Percentiles rank a stretch among this genome's conserved stretches.
Conservation (phyloP, 2,329 filamentous ascomycete genomes). For the Epichloe amarillans region DNA sequence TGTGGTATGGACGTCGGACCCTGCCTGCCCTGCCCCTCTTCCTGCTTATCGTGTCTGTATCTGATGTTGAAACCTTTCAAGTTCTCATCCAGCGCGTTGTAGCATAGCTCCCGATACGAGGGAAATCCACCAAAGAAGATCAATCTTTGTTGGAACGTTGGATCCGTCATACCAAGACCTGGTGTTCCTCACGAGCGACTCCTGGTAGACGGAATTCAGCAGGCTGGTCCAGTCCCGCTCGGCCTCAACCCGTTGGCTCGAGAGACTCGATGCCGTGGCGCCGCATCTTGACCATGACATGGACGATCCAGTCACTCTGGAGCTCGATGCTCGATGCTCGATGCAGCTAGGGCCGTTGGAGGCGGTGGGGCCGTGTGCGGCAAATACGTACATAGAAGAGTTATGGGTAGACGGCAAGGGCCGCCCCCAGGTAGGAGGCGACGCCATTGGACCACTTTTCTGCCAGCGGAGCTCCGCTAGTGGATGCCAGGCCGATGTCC, state of each 20-base stretch:
- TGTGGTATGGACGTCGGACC: no score
- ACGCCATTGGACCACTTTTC: neutral
- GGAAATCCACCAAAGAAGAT: neutral
- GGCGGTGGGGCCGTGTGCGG: constrained; percentile 7
- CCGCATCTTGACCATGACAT: neutral
- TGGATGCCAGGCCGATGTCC: neutral
- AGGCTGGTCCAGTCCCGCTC: neutral
- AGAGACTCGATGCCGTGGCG: neutral
- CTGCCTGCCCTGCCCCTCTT: neutral
- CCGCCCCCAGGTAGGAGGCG: neutral
- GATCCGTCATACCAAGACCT: constrained; percentile 1
- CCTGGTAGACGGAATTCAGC: neutral
- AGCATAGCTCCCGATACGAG: neutral
- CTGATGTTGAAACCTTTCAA: neutral
- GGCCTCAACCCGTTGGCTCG: neutral
- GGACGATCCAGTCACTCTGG: constrained; percentile 3
- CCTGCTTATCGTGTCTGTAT: neutral
- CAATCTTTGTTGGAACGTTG: neutral
- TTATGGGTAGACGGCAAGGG: neutral
- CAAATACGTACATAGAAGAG: constrained; percentile 2
- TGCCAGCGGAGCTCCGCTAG: neutral
- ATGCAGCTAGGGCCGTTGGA: constrained; percentile 9
- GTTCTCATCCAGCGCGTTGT: neutral
- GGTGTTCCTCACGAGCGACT: neutral
- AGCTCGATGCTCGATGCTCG: constrained; percentile 8